A percentile compares a stretch with the other conserved stretches of the same genome.
Conservation (phyloP, 1,139 yeast genomes). For the Nadsonia commutata region DNA sequence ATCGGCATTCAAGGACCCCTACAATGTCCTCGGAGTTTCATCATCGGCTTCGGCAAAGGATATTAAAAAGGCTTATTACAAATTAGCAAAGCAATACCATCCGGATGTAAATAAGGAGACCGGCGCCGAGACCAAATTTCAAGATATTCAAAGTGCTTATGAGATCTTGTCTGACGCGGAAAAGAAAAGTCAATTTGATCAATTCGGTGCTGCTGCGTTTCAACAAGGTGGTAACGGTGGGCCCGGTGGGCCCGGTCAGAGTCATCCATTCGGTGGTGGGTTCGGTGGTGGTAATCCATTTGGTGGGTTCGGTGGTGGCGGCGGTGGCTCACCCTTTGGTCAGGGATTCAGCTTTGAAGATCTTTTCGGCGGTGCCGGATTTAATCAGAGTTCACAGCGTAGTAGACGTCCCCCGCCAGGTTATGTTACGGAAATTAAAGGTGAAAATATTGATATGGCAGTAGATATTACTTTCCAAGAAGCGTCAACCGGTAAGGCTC, state of each 20-base stretch:
- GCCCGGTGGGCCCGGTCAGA: constrained; percentile 20
- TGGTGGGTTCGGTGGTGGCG: constrained; percentile 31
- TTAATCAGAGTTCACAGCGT: constrained; percentile 27
- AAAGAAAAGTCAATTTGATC: constrained; percentile 82
- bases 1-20: too few relatives aligned
- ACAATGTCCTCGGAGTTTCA: constrained; percentile 64
- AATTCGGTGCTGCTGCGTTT: constrained; percentile 79
- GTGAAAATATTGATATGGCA: constrained; percentile 76
- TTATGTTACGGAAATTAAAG: constrained; percentile 32
- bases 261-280: constrained; percentile 10
- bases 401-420: constrained; percentile 16
- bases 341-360: constrained; percentile 62
- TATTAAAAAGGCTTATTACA: constrained; percentile 86
- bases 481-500: constrained; percentile 64
- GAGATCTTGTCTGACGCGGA: constrained; percentile 79
- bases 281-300: constrained; percentile 22
- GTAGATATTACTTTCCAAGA: constrained; percentile 71
- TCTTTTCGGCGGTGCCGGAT: constrained; percentile 66
- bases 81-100: constrained; percentile 83
- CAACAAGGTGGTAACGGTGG: constrained; percentile 44
- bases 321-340: constrained; percentile 26
- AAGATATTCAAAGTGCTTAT: constrained; percentile 86
- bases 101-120: constrained; percentile 93
- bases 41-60: constrained; percentile 61
- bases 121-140: constrained; percentile 79